These are phyloP conservation scores for Coffea humblotiana DNA, from an alignment of 305 asterid species.

Conservation along the genomic window DNA sequence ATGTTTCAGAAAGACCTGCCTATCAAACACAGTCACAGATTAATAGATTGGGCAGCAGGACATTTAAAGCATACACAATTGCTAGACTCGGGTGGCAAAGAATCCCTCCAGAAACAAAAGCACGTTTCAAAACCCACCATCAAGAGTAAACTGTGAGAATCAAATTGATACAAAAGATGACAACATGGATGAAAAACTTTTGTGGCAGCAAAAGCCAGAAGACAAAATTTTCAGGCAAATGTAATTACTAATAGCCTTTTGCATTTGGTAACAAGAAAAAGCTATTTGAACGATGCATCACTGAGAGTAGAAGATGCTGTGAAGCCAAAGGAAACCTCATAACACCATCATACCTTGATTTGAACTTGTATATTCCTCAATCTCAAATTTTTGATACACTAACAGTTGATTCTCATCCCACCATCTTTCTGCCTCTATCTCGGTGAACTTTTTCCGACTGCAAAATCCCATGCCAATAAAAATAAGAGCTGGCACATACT, in stretches of 20 bases:
- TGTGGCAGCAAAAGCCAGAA: conserved; percentile 1
- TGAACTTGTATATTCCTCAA: conserved; percentile 26
- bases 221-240: conserved; percentile 2
- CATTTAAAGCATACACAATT: neutral
- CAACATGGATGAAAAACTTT: conserved; percentile 1
- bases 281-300: neutral
- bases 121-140: neutral
- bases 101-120: neutral
- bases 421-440: conserved; percentile 47
- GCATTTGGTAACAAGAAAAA: neutral
- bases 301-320: neutral
- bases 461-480: conserved; percentile 17
- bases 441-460: conserved; percentile 44
- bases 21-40: neutral
- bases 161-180: neutral
- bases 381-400: conserved; percentile 35
- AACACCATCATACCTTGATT: conserved; percentile 7
- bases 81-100: neutral
- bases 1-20: neutral
- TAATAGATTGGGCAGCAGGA: neutral
- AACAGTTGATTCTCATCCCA: conserved; percentile 46
- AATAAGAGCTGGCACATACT: neutral
- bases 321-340: neutral
- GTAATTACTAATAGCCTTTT: neutral
- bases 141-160: neutral